These are phyloP conservation scores for Ricinus communis DNA, from an alignment of 345 rosid species.

Conservation along the genomic window DNA sequence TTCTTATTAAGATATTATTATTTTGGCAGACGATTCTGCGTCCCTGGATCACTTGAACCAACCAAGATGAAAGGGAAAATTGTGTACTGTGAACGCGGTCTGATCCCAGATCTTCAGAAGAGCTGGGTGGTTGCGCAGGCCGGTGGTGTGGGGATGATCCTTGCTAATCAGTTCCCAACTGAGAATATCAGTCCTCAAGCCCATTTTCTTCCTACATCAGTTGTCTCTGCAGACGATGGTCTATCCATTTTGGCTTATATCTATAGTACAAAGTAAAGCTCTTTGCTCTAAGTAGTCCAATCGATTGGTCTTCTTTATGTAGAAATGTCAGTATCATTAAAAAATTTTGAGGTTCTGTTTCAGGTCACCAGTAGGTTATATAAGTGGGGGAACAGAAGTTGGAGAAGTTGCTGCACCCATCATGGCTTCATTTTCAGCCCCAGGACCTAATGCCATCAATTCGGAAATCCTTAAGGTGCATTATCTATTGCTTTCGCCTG, in stretches of 20 bases:
- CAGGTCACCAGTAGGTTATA: constrained; percentile 24
- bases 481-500: not conserved
- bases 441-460: constrained; percentile 22
- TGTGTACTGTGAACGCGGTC: constrained; percentile 12
- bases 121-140: constrained; percentile 14
- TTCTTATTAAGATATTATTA: not conserved
- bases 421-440: constrained; percentile 24
- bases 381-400: constrained; percentile 18
- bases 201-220: constrained; percentile 15
- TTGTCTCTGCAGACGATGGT: constrained; percentile 17
- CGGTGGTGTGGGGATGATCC: constrained; percentile 25
- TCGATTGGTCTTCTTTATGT: not conserved
- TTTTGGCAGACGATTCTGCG: constrained; percentile 2
- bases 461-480: constrained; percentile 25
- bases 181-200: not conserved
- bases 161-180: not conserved
- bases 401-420: constrained; percentile 21
- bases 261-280: constrained; percentile 5
- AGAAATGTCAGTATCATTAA: no score
- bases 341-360: no score
- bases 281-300: not conserved
- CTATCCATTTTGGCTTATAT: constrained; percentile 22
- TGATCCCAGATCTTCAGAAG: not conserved
- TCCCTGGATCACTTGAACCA: constrained; percentile 12
- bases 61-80: constrained; percentile 18